Evolutionary conservation across 176 grass and related monocot genomes (phyloP), one percentile per base, ranked within the genome.

Genomic region (Raddia guianensis): DNA sequence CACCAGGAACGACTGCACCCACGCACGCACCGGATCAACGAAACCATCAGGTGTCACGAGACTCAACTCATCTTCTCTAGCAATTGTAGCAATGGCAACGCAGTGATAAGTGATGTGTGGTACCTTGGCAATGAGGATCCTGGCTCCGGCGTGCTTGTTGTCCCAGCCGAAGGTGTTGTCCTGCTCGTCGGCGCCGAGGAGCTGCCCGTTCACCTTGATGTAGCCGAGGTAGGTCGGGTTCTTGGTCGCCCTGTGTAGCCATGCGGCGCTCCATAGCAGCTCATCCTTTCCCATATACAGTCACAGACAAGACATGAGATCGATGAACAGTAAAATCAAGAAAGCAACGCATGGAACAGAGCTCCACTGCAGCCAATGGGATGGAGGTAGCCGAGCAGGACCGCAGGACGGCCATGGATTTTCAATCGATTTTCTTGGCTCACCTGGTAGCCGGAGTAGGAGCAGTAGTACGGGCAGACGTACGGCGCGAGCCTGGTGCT

Each of bases 121-220:
- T 64, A 89, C 86, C 85, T 95, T 98, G 65, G 96, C 78, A 82
- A 98, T 66, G 19, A 95, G 90, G 67, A 98, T 83, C 4, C 92
- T 83, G 3, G 92, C 92, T 16, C 96, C 92, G 35, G 94, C 96
- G 84, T 98, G 96, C 88, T 98, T 98, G 86, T 98, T 98, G 88
- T 98, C 96, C 92, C 92, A 98, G 1, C 96, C 87, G 77, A 98
- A 98, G 7, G 86, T 98, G 82, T 93, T 98, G 88, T 95, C 96
- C 21, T 84, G 73, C 71, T 98, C 90, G 80, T 91, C 96, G 40
- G 96, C 96, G 59, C 96, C 96, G 12, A 98, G 92, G 20, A 86
- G 73, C 80, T 93, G 92, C 34, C 96, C 96, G 48, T 98, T 98
- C n/a, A 61, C 42, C 60, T 92, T 82, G 69, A 98, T 98, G 86